These are phyloP conservation scores for Metschnikowia chrysomelidarum DNA, from an alignment of 805 yeast genomes.

Conservation along the genomic window DNA sequence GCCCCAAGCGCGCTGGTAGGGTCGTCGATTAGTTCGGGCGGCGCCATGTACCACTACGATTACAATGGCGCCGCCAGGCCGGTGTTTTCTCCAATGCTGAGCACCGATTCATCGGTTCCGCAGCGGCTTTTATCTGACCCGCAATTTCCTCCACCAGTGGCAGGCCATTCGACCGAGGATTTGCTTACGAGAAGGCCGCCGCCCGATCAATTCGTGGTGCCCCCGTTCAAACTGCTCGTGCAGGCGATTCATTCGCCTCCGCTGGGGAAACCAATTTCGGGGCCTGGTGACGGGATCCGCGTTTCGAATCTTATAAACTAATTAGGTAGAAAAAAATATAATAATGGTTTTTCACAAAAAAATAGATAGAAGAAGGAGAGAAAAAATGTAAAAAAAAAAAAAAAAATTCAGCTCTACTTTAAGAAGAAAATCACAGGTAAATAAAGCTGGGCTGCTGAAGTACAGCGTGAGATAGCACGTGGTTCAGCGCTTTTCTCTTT, in stretches of 20 bases:
- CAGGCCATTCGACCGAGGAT: neutral
- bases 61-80: slow-evolving; percentile 1
- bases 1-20: no score
- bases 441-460: no score
- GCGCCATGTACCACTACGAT: neutral
- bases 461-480: no score
- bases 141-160: slow-evolving; percentile 1
- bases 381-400: no score
- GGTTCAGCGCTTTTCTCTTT: no score
- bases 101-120: slow-evolving; percentile 5
- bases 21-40: no score
- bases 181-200: neutral
- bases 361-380: no score
- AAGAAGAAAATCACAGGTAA: no score
- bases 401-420: no score
- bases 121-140: slow-evolving; percentile 41
- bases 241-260: slow-evolving; percentile 9
- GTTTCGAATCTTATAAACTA: slow-evolving; percentile 19
- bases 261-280: slow-evolving; percentile 2
- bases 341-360: no score
- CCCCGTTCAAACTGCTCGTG: slow-evolving; percentile 13
- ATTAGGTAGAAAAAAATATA: no score
- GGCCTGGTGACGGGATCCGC: slow-evolving; percentile 8
- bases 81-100: slow-evolving; percentile 4
- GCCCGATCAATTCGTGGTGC: slow-evolving; percentile 6